Conservation (phyloP, 768 basidiomycete species). For the Boletales sp. region DNA sequence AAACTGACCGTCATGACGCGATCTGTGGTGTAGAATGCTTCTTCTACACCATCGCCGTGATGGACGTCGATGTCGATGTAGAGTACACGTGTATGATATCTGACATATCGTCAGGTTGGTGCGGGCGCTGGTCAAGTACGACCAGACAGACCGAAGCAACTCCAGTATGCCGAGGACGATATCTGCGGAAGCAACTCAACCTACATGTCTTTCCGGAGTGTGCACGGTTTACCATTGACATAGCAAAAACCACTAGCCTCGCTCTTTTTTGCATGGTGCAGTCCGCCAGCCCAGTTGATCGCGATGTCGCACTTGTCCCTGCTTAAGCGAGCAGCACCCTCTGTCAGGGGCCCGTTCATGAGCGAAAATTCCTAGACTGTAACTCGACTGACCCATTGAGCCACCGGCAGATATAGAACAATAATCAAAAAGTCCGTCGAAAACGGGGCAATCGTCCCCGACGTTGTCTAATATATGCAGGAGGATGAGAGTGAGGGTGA, state of each 20-base stretch:
- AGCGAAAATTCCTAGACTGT: not conserved
- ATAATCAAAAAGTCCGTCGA: slow-evolving; percentile 97
- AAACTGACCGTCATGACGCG: slow-evolving; percentile 98
- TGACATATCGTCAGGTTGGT: slow-evolving; percentile 23
- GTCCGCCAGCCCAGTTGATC: slow-evolving; percentile 97
- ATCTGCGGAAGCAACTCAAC: slow-evolving; percentile 46
- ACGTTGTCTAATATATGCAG: slow-evolving; percentile 70
- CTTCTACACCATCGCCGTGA: slow-evolving; percentile 98
- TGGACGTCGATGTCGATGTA: slow-evolving; percentile 99
- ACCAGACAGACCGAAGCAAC: slow-evolving; percentile 62
- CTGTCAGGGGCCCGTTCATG: slow-evolving; percentile 37
- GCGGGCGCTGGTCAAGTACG: not conserved
- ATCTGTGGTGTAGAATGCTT: slow-evolving; percentile 98
- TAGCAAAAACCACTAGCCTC: slow-evolving; percentile 99
- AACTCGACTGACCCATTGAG: slow-evolving; percentile 79
- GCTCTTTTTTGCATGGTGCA: slow-evolving; percentile 98
- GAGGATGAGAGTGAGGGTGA: not conserved
- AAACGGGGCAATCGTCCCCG: slow-evolving; percentile 98
- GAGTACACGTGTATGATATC: slow-evolving; percentile 90
- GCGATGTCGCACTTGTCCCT: slow-evolving; percentile 99
- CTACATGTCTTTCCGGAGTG: not conserved
- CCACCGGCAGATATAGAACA: slow-evolving; percentile 99
- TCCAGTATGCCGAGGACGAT: slow-evolving; percentile 97
- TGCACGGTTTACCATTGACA: slow-evolving; percentile 69
- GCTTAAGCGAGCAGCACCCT: slow-evolving; percentile 94